Conservation (phyloP, 306 rosid species). For the Abrus pulchellus region DNA sequence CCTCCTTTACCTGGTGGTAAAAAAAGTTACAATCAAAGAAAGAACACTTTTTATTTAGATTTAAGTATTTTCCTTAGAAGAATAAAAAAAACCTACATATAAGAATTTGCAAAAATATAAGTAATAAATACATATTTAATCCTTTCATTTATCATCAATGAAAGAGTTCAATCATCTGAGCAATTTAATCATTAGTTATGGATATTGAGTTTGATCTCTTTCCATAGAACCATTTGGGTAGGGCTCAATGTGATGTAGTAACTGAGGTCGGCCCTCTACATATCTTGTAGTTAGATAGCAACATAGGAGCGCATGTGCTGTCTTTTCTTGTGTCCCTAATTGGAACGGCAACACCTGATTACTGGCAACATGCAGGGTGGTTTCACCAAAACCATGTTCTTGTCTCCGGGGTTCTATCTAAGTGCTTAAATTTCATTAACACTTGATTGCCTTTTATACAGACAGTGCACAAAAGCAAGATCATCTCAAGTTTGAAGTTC, state of each 20-base stretch:
- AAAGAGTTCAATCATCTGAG: not conserved
- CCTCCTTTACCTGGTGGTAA: not conserved
- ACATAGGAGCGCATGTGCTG: conserved; percentile 29
- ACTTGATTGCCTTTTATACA: conserved; percentile 37
- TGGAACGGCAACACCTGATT: conserved; percentile 28
- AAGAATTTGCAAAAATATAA: no score
- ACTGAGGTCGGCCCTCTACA: not conserved
- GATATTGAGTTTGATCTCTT: not conserved
- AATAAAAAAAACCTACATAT: no score
- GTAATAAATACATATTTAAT: no score
- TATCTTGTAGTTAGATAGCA: conserved; percentile 8
- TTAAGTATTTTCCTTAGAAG: no score
- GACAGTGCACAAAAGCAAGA: conserved; percentile 32
- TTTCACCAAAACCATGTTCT: conserved; percentile 41
- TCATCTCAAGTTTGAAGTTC: conserved; percentile 17
- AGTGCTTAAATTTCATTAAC: not conserved
- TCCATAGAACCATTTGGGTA: not conserved
- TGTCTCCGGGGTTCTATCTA: not conserved
- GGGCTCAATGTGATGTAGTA: not conserved
- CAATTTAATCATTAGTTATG: not conserved
- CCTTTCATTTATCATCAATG: not conserved
- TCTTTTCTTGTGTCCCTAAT: conserved; percentile 37
- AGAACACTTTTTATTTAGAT: not conserved
- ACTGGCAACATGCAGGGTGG: conserved; percentile 12
- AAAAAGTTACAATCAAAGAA: not conserved